phyloP scores from a whole-genome alignment of 23 red algal genomes.

The Agarophyton chilense region DNA sequence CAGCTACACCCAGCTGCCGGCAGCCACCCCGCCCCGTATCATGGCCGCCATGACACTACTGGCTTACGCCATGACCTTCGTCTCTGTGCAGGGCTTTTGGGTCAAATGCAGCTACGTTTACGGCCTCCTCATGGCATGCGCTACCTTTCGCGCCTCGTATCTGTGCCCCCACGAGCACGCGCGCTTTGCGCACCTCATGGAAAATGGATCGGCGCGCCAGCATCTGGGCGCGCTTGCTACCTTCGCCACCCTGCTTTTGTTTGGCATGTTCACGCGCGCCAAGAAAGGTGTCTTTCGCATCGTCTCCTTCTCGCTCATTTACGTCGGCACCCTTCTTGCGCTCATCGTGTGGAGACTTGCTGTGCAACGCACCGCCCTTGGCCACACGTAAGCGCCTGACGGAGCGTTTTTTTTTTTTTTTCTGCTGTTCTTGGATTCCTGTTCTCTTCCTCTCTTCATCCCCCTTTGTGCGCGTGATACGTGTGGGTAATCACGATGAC shows the following conservation, averaged over 20 bases:
- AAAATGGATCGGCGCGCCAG: background rate
- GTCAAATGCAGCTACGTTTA: constrained; percentile 85
- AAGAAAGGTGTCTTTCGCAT: constrained; percentile 42
- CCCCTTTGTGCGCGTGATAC: too few relatives aligned
- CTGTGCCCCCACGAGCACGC: constrained; percentile 17
- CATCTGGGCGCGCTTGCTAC: constrained; percentile 12
- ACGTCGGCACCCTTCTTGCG: constrained; percentile 46
- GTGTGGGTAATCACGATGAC: too few relatives aligned
- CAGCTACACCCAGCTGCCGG: background rate
- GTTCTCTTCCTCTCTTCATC: too few relatives aligned
- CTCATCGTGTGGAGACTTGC: constrained; percentile 43
- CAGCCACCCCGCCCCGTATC: background rate
- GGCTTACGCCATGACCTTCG: constrained; percentile 52
- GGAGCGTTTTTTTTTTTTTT: background rate
- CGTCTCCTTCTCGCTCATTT: constrained; percentile 57
- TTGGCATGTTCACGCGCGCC: constrained; percentile 70
- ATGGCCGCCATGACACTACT: background rate
- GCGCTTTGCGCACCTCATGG: background rate
- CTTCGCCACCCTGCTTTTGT: constrained; percentile 54
- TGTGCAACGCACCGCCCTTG: background rate
- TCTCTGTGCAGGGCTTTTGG: constrained; percentile 77
- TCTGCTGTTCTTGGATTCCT: too few relatives aligned
- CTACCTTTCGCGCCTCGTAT: constrained; percentile 51
- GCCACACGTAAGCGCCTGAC: background rate
- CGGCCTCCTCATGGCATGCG: constrained; percentile 52